A percentile compares a stretch with the other conserved stretches of the same genome.
Conservation (phyloP, 129 eudicot genomes). For the Gnaphalium uliginosum region DNA sequence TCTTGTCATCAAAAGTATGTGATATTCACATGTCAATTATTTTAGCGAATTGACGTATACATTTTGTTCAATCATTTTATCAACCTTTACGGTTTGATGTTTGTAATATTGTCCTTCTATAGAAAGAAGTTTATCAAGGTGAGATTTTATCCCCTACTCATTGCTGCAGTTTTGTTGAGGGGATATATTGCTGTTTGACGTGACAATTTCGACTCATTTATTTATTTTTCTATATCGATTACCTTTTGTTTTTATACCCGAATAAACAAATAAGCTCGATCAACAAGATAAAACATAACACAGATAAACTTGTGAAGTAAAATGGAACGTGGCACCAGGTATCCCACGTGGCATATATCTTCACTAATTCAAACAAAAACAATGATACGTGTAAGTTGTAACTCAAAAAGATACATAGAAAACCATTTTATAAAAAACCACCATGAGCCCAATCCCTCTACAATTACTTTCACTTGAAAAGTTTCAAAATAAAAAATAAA, state of each 20-base stretch:
- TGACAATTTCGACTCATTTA: background rate
- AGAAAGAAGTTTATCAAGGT: too few relatives aligned
- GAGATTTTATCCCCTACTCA: too few relatives aligned
- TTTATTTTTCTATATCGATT: too few relatives aligned
- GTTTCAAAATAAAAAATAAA: too few relatives aligned
- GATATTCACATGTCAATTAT: constrained; percentile 15
- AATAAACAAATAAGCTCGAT: background rate
- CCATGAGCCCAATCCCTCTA: background rate
- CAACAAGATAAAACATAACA: background rate
- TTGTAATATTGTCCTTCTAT: background rate
- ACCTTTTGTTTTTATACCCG: background rate
- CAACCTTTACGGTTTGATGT: background rate
- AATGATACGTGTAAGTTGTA: constrained; percentile 34
- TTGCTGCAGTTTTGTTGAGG: too few relatives aligned
- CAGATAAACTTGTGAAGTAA: constrained; percentile 1
- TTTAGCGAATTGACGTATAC: constrained; percentile 14
- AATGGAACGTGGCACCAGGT: constrained; percentile 23
- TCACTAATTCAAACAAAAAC: background rate
- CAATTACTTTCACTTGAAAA: background rate
- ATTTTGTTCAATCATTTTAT: background rate
- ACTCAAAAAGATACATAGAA: constrained; percentile 26
- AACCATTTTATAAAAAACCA: constrained; percentile 19
- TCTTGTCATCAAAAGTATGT: constrained; percentile 20
- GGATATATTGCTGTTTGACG: background rate
- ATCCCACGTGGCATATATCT: constrained; percentile 19